Conservation (phyloP, 495 filamentous ascomycete species). For the Trichodelitschia bisporula region DNA sequence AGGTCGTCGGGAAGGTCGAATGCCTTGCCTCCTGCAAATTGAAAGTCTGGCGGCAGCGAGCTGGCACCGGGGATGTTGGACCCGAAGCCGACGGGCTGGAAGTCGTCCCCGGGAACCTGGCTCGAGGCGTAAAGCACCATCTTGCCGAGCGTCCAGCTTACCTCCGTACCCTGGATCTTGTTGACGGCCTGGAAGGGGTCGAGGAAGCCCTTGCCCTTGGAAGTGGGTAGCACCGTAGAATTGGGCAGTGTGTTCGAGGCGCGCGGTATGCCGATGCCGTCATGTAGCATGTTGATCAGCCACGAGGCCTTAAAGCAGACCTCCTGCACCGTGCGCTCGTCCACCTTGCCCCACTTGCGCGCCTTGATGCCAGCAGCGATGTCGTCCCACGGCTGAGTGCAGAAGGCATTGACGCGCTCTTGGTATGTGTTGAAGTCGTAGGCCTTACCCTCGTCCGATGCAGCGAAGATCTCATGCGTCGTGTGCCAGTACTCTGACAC, state of each 20-base stretch:
- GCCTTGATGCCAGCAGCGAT: conserved; percentile 38
- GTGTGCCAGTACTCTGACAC: conserved; percentile 99
- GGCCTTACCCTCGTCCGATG: conserved; percentile 50
- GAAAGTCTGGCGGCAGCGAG: conserved; percentile 34
- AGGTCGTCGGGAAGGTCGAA: no score
- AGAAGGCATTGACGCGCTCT: conserved; percentile 60
- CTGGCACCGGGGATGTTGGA: conserved; percentile 45
- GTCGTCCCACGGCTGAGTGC: conserved; percentile 52
- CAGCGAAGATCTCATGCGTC: conserved; percentile 81
- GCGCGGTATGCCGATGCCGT: conserved; percentile 87
- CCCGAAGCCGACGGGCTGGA: conserved; percentile 58
- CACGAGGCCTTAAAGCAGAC: conserved; percentile 96
- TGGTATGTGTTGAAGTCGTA: conserved; percentile 91
- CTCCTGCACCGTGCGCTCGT: conserved; percentile 46
- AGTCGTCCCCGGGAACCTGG: conserved; percentile 39
- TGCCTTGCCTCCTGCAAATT: conserved; percentile 59
- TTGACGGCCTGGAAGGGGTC: conserved; percentile 84
- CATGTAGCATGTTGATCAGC: conserved; percentile 88
- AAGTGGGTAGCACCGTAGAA: not conserved
- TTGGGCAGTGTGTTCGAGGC: no score
- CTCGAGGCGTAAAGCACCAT: conserved; percentile 93
- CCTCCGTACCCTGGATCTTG: conserved; percentile 75
- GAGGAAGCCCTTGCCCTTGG: conserved; percentile 32
- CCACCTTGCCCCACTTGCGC: conserved; percentile 50
- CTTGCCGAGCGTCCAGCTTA: conserved; percentile 96